phyloP scores from a whole-genome alignment of 305 asterid genomes.

The Petunia hybrid region DNA sequence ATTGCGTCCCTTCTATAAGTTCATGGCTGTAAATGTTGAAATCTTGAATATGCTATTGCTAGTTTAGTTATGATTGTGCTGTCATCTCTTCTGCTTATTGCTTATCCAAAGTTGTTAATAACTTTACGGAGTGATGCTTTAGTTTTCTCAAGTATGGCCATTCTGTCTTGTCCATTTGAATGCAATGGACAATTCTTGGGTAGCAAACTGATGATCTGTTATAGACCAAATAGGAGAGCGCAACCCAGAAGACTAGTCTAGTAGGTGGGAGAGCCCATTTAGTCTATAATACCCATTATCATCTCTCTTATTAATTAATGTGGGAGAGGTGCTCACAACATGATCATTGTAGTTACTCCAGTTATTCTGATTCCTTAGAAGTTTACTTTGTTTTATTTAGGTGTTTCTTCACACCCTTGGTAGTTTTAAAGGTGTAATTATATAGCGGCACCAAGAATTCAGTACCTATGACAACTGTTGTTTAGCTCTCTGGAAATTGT shows the following conservation, averaged over 20 bases:
- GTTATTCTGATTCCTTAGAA: not conserved
- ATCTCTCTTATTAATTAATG: too few relatives aligned
- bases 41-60: not conserved
- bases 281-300: too few relatives aligned
- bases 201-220: not conserved
- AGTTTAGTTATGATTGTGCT: not conserved
- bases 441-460: not conserved
- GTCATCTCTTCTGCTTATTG: not conserved
- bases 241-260: too few relatives aligned
- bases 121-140: not conserved
- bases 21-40: constrained; percentile 21
- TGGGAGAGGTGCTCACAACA: too few relatives aligned
- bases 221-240: too few relatives aligned
- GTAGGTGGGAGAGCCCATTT: too few relatives aligned
- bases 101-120: not conserved
- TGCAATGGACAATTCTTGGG: not conserved
- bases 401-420: not conserved
- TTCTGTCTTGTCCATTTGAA: not conserved
- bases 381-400: not conserved
- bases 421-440: not conserved
- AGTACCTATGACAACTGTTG: not conserved
- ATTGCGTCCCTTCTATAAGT: constrained; percentile 26
- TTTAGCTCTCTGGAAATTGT: not conserved
- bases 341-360: too few relatives aligned
- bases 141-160: constrained; percentile 19